Evolutionary conservation across 2,329 filamentous ascomycete genomes (phyloP), one percentile per base, ranked within the genome.

Genomic region (Fusarium chlamydosporum): DNA sequence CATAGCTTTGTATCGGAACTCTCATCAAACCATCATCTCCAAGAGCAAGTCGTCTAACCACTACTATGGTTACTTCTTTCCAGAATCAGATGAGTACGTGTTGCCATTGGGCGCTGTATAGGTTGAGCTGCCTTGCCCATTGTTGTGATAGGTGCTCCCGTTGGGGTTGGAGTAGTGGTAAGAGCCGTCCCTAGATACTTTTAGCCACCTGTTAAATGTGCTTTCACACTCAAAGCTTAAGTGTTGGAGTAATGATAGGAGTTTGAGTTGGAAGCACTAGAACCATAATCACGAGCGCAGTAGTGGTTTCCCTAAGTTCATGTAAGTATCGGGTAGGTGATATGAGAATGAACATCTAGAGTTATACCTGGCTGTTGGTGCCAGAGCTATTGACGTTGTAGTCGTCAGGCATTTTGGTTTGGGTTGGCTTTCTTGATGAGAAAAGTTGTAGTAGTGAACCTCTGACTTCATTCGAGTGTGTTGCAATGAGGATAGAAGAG

Each of bases 151-250:
- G 38, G 86, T 90, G 74, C 86, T 91, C 15, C 89, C 88, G 67
- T 91, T 85, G 45, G 88, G 79, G 79, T 92, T 92, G 75, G 85
- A 86, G 80, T 92, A 92, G 81, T 92, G 92, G 83, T 92, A 92
- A 2, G 88, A 91, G 37, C 89, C 89, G 71, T 92, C 74, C 23
- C 85, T 87, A 10, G 13, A 18, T 10, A 23, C 23, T 9, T 38
- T 52, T 3, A 59, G 29, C 26, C 7, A 37, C n/a, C 9, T 7
- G 4, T 43, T 5, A 4, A 18, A 5, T 20, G 16, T 27, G 12
- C 42, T 9, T 4, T 7, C 6, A 20, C 2, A 7, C 13, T 20
- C 8, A 6, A 11, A 38, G 76, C 83, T 67, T 75, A 87, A 85
- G 61, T 75, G 82, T 92, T 92, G 53, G 88, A 91, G 76, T 91